Evolutionary conservation across 163 green algal genomes (phyloP).

Genomic region (Scenedesmus sp.): DNA sequence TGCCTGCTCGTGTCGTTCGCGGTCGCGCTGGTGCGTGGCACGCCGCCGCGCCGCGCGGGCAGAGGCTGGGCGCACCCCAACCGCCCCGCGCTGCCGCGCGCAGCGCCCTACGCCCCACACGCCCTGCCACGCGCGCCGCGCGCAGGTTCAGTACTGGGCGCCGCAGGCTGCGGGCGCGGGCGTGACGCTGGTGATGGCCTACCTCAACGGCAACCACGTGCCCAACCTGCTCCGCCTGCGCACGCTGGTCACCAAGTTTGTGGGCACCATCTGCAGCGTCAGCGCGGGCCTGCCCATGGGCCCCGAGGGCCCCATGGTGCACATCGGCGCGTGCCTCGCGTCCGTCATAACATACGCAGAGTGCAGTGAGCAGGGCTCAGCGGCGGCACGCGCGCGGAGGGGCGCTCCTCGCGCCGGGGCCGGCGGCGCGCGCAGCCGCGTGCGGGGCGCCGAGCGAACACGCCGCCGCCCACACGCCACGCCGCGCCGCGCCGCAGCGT

Average conservation of each 20-base stretch:
- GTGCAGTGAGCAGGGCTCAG: conserved; percentile 77
- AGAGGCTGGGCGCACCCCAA: too few species aligned
- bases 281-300: conserved; percentile 70
- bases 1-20: conserved; percentile 53
- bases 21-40: conserved; percentile 50
- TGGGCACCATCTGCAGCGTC: conserved; percentile 73
- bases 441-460: background rate
- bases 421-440: background rate
- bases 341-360: conserved; percentile 74
- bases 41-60: background rate
- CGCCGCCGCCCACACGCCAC: background rate
- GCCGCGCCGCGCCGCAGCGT: conserved; percentile 35
- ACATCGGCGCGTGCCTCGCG: conserved; percentile 78
- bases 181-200: conserved; percentile 88
- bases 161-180: conserved; percentile 76
- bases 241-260: conserved; percentile 82
- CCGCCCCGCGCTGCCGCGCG: too few species aligned
- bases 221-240: conserved; percentile 76
- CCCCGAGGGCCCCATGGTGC: conserved; percentile 73
- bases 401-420: too few species aligned
- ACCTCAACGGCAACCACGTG: conserved; percentile 88
- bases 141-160: conserved; percentile 80
- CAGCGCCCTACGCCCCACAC: too few species aligned
- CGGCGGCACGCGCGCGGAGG: too few species aligned
- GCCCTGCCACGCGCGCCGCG: too few species aligned